Conservation (phyloP, 805 yeast species). For the Maudiozyma bulderi region DNA sequence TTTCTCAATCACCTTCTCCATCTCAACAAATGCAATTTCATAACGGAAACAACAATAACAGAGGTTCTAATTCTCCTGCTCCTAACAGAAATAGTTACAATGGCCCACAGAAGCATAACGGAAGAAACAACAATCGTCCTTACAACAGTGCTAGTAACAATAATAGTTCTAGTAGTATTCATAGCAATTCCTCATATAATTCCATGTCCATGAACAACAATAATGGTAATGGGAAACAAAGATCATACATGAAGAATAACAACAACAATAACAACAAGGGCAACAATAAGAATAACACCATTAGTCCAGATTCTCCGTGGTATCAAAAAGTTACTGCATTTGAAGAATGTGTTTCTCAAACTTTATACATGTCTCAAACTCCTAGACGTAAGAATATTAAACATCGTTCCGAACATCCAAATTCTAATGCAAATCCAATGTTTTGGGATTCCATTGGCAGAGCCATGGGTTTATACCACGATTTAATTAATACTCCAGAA, state of each 20-base stretch:
- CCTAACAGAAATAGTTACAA: background rate
- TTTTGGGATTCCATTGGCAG: conserved; percentile 46
- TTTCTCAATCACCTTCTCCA: background rate
- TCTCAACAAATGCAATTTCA: background rate
- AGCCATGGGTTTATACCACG: conserved; percentile 42
- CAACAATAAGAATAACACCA: conserved; percentile 11
- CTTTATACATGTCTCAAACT: conserved; percentile 29
- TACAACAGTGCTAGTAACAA: conserved; percentile 1
- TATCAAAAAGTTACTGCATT: conserved; percentile 41
- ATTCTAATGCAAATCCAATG: conserved; percentile 34
- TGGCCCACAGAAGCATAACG: background rate
- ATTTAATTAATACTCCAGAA: conserved; percentile 38
- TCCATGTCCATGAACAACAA: conserved; percentile 1
- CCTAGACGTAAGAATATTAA: conserved; percentile 26
- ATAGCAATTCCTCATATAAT: background rate
- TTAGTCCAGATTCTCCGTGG: conserved; percentile 36
- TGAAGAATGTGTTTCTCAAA: conserved; percentile 39
- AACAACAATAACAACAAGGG: background rate
- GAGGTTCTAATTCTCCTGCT: conserved; percentile 1
- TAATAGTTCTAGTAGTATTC: conserved; percentile 1
- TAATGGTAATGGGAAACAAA: background rate
- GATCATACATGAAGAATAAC: conserved; percentile 2
- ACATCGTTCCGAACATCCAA: conserved; percentile 27
- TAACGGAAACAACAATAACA: background rate
- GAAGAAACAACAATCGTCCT: conserved; percentile 3